phyloP scores from a whole-genome alignment of 495 filamentous ascomycete genomes.

The Trichoderma erinaceum region DNA sequence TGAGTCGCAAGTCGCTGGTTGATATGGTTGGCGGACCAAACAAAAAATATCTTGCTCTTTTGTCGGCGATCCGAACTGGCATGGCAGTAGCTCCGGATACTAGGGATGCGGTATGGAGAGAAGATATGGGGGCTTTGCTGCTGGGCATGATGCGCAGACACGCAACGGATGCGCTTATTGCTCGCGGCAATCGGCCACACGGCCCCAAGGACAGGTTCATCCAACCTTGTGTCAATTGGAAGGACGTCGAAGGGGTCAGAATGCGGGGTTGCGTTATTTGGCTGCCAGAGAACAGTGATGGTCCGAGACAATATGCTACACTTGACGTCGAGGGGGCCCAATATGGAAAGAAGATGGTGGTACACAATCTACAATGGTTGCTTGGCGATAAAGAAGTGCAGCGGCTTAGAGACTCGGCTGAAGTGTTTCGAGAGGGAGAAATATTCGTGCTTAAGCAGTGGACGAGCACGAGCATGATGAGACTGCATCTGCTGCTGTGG shows the following conservation, averaged over 20 bases:
- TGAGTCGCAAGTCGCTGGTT: slow-evolving; percentile 8
- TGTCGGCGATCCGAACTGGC: slow-evolving; percentile 12
- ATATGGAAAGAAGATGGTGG: slow-evolving; percentile 26
- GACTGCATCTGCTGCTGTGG: slow-evolving; percentile 57
- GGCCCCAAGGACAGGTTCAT: slow-evolving; percentile 28
- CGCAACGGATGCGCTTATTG: slow-evolving; percentile 36
- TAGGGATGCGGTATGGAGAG: slow-evolving; percentile 46
- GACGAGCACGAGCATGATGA: slow-evolving; percentile 37
- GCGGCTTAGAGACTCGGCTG: slow-evolving; percentile 26
- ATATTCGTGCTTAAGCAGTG: slow-evolving; percentile 34
- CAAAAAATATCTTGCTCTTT: slow-evolving; percentile 13
- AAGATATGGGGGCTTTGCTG: slow-evolving; percentile 61
- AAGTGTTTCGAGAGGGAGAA: slow-evolving; percentile 28
- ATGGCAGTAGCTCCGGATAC: slow-evolving; percentile 18
- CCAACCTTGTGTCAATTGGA: slow-evolving; percentile 30
- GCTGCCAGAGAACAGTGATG: slow-evolving; percentile 19
- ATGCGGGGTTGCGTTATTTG: slow-evolving; percentile 35
- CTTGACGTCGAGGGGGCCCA: slow-evolving; percentile 24
- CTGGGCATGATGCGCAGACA: slow-evolving; percentile 46
- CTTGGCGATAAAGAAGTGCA: slow-evolving; percentile 33
- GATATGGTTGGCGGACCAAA: neutral
- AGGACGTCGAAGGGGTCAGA: slow-evolving; percentile 25
- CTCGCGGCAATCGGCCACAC: slow-evolving; percentile 26
- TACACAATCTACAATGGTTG: slow-evolving; percentile 37
- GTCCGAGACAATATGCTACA: slow-evolving; percentile 21